These are phyloP conservation scores for Alternaria dauci DNA, from an alignment of 2,329 filamentous ascomycete genomes.

Conservation along the genomic window DNA sequence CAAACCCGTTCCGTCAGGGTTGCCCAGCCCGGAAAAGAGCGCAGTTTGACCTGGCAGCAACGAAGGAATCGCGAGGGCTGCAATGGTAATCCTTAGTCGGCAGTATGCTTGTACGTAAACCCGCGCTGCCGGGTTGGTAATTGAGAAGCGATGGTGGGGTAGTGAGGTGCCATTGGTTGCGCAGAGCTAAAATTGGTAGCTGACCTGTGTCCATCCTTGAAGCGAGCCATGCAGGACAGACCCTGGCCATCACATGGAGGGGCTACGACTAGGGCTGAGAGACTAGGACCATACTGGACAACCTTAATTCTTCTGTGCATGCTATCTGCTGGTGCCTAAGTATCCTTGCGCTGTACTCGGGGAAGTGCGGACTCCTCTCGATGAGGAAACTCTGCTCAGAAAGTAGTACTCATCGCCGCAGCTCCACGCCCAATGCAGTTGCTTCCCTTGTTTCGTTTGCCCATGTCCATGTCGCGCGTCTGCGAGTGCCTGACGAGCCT, in stretches of 20 bases:
- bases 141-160: slow-evolving; percentile 8
- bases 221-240: slow-evolving; percentile 13
- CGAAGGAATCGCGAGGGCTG: background rate
- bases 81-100: background rate
- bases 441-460: slow-evolving; percentile 8
- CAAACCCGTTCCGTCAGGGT: background rate
- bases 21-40: background rate
- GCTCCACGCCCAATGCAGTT: slow-evolving; percentile 9
- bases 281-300: slow-evolving; percentile 7
- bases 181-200: slow-evolving; percentile 13
- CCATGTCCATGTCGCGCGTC: background rate
- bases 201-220: slow-evolving; percentile 13
- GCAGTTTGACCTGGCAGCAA: background rate
- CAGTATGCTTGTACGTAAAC: slow-evolving; percentile 23
- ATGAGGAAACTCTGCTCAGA: slow-evolving; percentile 1
- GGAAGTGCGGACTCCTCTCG: background rate
- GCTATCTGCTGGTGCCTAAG: slow-evolving; percentile 10
- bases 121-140: slow-evolving; percentile 11
- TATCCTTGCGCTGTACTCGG: slow-evolving; percentile 9
- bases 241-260: slow-evolving; percentile 17
- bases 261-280: slow-evolving; percentile 13
- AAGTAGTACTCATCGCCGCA: background rate
- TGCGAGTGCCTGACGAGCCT: slow-evolving; percentile 8
- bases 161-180: slow-evolving; percentile 5
- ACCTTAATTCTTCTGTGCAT: slow-evolving; percentile 17